phyloP scores from a whole-genome alignment of 2,329 filamentous ascomycete species.

The Zymoseptoria ardabiliae region DNA sequence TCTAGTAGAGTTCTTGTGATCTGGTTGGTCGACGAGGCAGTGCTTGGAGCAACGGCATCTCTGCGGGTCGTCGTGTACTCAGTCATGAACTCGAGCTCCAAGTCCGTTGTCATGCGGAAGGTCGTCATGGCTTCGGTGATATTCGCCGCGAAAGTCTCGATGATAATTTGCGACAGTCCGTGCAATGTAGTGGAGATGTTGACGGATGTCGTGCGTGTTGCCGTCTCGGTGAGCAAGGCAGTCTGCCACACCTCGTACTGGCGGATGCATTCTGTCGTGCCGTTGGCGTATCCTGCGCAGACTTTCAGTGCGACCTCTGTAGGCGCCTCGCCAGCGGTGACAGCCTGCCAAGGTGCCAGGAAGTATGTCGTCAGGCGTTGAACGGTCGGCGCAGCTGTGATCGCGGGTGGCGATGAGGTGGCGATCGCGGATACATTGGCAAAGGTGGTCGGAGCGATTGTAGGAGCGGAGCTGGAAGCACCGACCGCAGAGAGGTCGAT shows the following conservation, averaged over 20 bases:
- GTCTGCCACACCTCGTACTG: slow-evolving; percentile 39
- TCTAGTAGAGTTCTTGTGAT: slow-evolving; percentile 25
- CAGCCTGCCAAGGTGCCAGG: slow-evolving; percentile 38
- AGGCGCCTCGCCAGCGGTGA: slow-evolving; percentile 34
- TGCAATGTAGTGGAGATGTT: slow-evolving; percentile 35
- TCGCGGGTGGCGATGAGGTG: slow-evolving; percentile 11
- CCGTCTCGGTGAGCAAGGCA: slow-evolving; percentile 31
- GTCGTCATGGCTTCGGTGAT: slow-evolving; percentile 34
- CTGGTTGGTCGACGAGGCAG: slow-evolving; percentile 23
- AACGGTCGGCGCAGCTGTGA: slow-evolving; percentile 34
- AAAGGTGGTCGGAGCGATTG: slow-evolving; percentile 1
- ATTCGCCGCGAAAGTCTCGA: slow-evolving; percentile 34
- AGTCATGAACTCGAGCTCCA: slow-evolving; percentile 32
- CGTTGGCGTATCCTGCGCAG: slow-evolving; percentile 32
- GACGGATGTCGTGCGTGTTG: slow-evolving; percentile 30
- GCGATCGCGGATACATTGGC: slow-evolving; percentile 4
- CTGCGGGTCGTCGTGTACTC: slow-evolving; percentile 28
- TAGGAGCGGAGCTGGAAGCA: slow-evolving; percentile 8
- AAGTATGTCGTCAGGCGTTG: slow-evolving; percentile 38
- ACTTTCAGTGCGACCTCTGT: slow-evolving; percentile 37
- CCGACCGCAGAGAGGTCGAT: slow-evolving; percentile 9
- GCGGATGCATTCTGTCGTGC: slow-evolving; percentile 33
- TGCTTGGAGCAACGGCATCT: slow-evolving; percentile 11
- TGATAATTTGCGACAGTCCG: slow-evolving; percentile 28
- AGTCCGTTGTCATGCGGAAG: slow-evolving; percentile 33